Evolutionary conservation across 345 rosid genomes (phyloP).

Genomic region (Populus tremula): DNA sequence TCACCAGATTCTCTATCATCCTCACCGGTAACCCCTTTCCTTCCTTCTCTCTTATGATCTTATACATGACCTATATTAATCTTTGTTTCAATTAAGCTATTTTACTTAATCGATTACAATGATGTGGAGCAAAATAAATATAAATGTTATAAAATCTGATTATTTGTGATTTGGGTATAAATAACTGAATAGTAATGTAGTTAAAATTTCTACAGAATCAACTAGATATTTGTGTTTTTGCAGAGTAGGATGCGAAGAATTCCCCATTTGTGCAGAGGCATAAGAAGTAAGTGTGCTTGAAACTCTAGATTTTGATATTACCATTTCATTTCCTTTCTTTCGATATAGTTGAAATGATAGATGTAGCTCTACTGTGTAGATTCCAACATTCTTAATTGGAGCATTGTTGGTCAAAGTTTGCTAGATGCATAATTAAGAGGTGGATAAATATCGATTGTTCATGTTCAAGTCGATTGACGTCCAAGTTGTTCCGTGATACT

Average conservation of each 20-base stretch:
- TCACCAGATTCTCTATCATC: conserved; percentile 63
- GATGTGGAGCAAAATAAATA: background rate
- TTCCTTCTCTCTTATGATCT: background rate
- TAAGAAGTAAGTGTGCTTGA: conserved; percentile 40
- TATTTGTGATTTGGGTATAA: background rate
- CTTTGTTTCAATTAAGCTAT: background rate
- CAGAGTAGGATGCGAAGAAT: conserved; percentile 89
- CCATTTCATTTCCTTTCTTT: background rate
- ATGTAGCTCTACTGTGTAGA: background rate
- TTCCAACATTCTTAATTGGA: background rate
- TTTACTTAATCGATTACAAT: background rate
- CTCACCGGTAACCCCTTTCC: conserved; percentile 50
- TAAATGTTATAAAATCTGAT: background rate
- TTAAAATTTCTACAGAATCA: too few relatives aligned
- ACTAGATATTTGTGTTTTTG: background rate
- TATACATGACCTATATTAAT: background rate
- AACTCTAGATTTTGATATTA: background rate
- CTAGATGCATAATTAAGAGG: background rate
- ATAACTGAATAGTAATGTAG: too few relatives aligned
- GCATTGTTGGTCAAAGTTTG: background rate
- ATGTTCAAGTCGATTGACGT: too few relatives aligned
- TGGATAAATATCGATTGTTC: too few relatives aligned
- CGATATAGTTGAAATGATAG: background rate
- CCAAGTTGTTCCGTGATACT: too few relatives aligned
- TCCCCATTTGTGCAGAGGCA: conserved; percentile 80